Percentiles rank a stretch among this genome's conserved stretches.
Conservation (phyloP, 768 basidiomycete species). For the Psilocybe sp. region DNA sequence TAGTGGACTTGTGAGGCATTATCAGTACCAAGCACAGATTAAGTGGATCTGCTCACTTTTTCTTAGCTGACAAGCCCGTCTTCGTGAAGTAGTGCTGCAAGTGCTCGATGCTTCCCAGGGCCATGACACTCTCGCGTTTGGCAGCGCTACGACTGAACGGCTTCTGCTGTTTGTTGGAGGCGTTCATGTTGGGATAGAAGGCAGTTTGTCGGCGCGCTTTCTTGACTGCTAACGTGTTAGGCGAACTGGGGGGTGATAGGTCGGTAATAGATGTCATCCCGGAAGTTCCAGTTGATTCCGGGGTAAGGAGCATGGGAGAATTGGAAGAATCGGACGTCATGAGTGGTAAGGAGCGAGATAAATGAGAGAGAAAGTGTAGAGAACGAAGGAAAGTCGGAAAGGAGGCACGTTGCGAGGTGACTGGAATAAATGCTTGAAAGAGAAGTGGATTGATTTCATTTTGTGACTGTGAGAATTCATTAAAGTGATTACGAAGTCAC, state of each 20-base stretch:
- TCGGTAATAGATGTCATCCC: neutral
- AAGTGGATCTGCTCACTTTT: slow-evolving; percentile 51
- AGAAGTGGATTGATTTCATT: no score
- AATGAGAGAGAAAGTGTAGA: slow-evolving; percentile 3
- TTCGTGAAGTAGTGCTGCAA: slow-evolving; percentile 95
- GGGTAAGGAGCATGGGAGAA: slow-evolving; percentile 55
- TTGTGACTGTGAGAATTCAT: no score
- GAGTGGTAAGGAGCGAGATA: slow-evolving; percentile 1
- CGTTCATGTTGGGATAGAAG: slow-evolving; percentile 74
- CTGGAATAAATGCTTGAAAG: no score
- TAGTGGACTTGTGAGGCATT: slow-evolving; percentile 24
- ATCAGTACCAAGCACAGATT: slow-evolving; percentile 1
- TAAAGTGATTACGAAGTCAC: no score
- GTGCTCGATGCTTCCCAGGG: slow-evolving; percentile 93
- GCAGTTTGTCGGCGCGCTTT: slow-evolving; percentile 69
- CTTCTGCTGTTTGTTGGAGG: slow-evolving; percentile 70
- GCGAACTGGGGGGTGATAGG: slow-evolving; percentile 17
- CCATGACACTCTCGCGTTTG: slow-evolving; percentile 91
- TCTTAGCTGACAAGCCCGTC: slow-evolving; percentile 72
- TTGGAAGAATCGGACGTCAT: slow-evolving; percentile 44
- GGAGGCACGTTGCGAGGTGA: no score
- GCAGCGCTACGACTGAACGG: slow-evolving; percentile 90
- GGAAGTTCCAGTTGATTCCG: slow-evolving; percentile 51
- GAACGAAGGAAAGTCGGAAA: no score
- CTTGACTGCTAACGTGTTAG: slow-evolving; percentile 23